Evolutionary conservation across 2,329 filamentous ascomycete species (phyloP), one percentile per base, ranked within the genome.

Genomic region (Sporothrix inflata): DNA sequence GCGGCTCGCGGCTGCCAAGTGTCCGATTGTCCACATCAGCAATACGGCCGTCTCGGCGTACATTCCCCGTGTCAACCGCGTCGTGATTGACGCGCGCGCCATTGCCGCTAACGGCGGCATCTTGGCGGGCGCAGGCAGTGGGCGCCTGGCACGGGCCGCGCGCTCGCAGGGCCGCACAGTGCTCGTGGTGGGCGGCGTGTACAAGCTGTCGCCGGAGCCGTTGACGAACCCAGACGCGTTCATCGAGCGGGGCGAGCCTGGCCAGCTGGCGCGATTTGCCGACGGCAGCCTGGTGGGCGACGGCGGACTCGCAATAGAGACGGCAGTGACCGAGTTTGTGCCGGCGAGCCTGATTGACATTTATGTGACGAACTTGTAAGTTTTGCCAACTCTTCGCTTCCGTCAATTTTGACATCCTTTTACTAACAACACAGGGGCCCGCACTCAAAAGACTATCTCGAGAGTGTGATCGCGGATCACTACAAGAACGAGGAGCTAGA

Each of bases 41-140:
- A 94, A 97, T 81, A 91, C 90, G 8, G 92, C 94, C 11, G 88
- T 97, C 70, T 97, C 94, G 83, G 94, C 94, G 0, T 92, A 98
- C 78, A 98, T 99, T 93, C 92, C 94, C 9, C 90, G 92, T 73
- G 93, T 98, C 77, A 97, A 95, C 85, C 98, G 98, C 83, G 95
- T 99, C 74, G 92, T 99, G 66, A 85, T 99, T 7, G 91, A 92
- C 14, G 95, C 95, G 6, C 92, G 94, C 78, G 91, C 92, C 3
- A 93, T 99, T 38, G 89, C 97, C 61, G 93, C 93, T 67, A 96
- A 97, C 77, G 96, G 96, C 69, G 92, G 92, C 7, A 88, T 97
- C 34, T 87, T 98, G 38, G 92, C 94, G 21, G 91, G 94, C 53
- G 90, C 92, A 5, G 96, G 96, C n/a, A 92, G 93, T 11, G 90